Evolutionary conservation across 129 eudicot species (phyloP).

Genomic region (Kitagawia praeruptora): DNA sequence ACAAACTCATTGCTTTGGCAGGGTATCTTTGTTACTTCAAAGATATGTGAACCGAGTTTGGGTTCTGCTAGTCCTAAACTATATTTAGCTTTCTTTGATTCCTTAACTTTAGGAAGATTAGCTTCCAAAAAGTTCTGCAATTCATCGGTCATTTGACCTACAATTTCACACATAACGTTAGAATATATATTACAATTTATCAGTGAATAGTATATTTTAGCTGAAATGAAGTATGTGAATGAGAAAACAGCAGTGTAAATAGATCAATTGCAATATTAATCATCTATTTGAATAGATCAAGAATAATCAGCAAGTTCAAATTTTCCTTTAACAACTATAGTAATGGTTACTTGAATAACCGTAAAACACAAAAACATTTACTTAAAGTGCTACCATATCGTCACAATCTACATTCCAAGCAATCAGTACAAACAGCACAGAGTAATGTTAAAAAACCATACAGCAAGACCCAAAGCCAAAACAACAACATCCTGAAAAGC

Average conservation of each 20-base stretch:
- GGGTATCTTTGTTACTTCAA: slow-evolving; percentile 70
- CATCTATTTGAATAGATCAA: neutral
- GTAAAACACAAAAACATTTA: neutral
- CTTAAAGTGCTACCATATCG: neutral
- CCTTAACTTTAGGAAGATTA: slow-evolving; percentile 49
- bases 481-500: neutral
- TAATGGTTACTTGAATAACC: neutral
- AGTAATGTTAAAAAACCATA: neutral
- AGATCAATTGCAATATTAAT: neutral
- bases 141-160: slow-evolving; percentile 90
- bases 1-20: slow-evolving; percentile 80
- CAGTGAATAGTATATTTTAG: neutral
- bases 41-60: slow-evolving; percentile 72
- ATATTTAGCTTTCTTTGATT: slow-evolving; percentile 63
- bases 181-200: neutral
- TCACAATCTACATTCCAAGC: neutral
- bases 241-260: neutral
- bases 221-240: neutral
- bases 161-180: neutral
- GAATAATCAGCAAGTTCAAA: neutral
- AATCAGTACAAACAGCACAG: neutral
- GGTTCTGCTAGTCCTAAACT: slow-evolving; percentile 79
- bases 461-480: neutral
- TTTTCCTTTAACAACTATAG: neutral
- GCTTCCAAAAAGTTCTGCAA: slow-evolving; percentile 79